Evolutionary conservation across 176 grass and related monocot genomes (phyloP).

Genomic region (Zizania latifolia): DNA sequence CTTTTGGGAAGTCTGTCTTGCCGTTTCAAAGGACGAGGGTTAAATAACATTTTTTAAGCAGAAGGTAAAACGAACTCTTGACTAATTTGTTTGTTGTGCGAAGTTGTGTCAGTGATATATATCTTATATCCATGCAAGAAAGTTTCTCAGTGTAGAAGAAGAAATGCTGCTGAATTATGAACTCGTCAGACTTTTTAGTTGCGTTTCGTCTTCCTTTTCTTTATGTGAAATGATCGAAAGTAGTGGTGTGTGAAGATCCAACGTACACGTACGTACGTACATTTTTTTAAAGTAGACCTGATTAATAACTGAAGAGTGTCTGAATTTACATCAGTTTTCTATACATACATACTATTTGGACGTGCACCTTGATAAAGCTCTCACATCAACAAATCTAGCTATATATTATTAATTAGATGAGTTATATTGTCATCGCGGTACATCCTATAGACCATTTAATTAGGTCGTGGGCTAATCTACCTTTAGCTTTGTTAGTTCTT

Average conservation of each 20-base stretch:
- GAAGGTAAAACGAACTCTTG: constrained; percentile 36
- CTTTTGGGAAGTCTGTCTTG: not conserved
- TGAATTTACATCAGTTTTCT: not conserved
- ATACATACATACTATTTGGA: too few relatives aligned
- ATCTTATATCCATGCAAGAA: not conserved
- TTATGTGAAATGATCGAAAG: not conserved
- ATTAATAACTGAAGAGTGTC: not conserved
- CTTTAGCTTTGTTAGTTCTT: too few relatives aligned
- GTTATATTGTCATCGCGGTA: too few relatives aligned
- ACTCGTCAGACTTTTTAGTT: not conserved
- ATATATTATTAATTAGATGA: too few relatives aligned
- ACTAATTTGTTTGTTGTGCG: constrained; percentile 16
- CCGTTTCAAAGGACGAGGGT: constrained; percentile 10
- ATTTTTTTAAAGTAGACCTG: not conserved
- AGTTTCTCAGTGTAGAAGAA: not conserved
- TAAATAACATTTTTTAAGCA: not conserved
- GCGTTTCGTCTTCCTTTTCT: not conserved
- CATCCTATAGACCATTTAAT: too few relatives aligned
- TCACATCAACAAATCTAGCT: too few relatives aligned
- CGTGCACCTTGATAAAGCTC: too few relatives aligned
- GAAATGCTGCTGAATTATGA: not conserved
- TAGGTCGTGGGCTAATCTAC: too few relatives aligned
- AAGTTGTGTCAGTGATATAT: not conserved
- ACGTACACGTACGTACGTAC: not conserved
- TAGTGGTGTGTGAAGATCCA: not conserved